Evolutionary conservation across 495 filamentous ascomycete species (phyloP).

Genomic region (Cercophora sp.): DNA sequence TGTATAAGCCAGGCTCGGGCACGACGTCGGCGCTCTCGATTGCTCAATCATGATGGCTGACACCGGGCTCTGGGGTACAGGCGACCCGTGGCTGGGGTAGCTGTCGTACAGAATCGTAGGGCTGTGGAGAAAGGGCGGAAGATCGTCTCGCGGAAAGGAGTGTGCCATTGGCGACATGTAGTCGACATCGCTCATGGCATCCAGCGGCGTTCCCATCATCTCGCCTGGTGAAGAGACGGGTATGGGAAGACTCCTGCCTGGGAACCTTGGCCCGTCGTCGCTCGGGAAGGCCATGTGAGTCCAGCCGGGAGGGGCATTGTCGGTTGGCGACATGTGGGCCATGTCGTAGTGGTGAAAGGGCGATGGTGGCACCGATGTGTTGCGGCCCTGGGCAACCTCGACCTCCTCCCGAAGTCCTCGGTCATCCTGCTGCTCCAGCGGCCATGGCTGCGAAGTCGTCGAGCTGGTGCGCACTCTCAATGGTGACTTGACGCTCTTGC

Average conservation of each 20-base stretch:
- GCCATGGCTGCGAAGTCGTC: conserved; percentile 33
- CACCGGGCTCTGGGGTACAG: conserved; percentile 49
- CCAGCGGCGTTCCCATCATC: conserved; percentile 44
- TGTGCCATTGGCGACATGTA: conserved; percentile 51
- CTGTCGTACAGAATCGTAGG: conserved; percentile 49
- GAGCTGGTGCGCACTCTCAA: conserved; percentile 37
- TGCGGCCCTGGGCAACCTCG: conserved; percentile 22
- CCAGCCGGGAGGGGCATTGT: conserved; percentile 31
- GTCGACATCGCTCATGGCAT: conserved; percentile 52
- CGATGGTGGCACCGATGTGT: conserved; percentile 24
- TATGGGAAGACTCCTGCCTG: conserved; percentile 20
- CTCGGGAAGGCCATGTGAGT: conserved; percentile 30
- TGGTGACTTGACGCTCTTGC: conserved; percentile 41
- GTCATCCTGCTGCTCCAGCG: conserved; percentile 32
- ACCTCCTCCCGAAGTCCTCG: conserved; percentile 27
- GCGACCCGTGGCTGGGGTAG: conserved; percentile 44
- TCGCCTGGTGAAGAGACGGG: conserved; percentile 32
- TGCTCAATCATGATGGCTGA: conserved; percentile 49
- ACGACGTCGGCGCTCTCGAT: conserved; percentile 46
- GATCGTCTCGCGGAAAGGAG: conserved; percentile 48
- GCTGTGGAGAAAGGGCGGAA: conserved; percentile 47
- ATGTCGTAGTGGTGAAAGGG: conserved; percentile 39
- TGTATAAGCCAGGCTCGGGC: conserved; percentile 46
- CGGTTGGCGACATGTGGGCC: conserved; percentile 34
- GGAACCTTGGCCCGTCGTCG: conserved; percentile 23